Evolutionary conservation across 2,329 filamentous ascomycete species (phyloP), one percentile per base, ranked within the genome.

Genomic region (Penicillium nordicum): DNA sequence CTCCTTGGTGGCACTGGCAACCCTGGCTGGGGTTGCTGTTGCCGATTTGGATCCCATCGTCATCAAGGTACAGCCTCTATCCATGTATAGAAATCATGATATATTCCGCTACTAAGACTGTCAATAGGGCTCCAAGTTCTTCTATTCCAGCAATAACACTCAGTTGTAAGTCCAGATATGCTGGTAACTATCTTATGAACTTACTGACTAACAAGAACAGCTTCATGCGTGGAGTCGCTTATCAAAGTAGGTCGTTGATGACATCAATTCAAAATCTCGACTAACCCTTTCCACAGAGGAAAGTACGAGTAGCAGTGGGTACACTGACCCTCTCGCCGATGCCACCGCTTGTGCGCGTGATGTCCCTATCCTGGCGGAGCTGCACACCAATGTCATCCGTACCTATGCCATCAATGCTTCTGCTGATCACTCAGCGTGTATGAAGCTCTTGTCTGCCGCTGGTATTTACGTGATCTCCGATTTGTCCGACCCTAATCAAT

Each of bases 391-490:
- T 79, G 85, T 86, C 66, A 93, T 97, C 74, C 91, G 93, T 74
- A 91, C 93, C 47, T 97, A 97, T 74, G 90, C 91, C 69, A 85
- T 97, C 70, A 84, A 97, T 77, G 88, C 92, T 25, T 83, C 80
- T 8, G 75, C 82, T 63, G 82, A 95, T 78, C 92, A 97, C 80
- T 79, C 81, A 45, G 81, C 79, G 37, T 97, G 93, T 79, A 96
- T 97, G 92, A 78, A 82, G 65, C 73, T 90, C 64, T 84, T 97
- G 45, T 81, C 88, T 52, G 84, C 88, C 50, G 89, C 88, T 49
- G 92, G 91, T 69, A 97, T 97, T 80, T 97, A 97, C 74, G 86
- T 97, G 68, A 83, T 97, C 67, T 89, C 91, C 62, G 93, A 97
- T 80, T 80, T 97, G 60, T 88, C 88, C 21, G 86, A 93, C 73